Base-by-base conservation (phyloP, 768 basidiomycete genomes). In the Podaxis pistillaris region DNA sequence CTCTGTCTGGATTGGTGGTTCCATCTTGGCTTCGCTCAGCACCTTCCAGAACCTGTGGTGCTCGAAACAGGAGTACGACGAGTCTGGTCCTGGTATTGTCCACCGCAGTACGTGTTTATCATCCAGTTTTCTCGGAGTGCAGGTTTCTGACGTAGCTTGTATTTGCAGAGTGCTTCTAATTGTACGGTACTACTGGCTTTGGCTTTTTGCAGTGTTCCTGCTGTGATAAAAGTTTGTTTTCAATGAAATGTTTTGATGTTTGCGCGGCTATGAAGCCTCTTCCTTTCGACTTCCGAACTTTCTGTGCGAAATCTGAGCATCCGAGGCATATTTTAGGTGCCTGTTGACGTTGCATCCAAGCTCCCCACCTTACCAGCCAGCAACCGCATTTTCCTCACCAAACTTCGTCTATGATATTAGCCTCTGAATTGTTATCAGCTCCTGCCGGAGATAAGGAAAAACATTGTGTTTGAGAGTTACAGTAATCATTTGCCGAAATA, bases 41-140 rank as follows among this genome's bases (percentile, higher is more conserved):
- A 96, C 94, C 68, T 96, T 96, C 94, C 94, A 96, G 81, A 95
- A 94, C 74, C 79, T 96, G 78, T 97, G 95, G 94, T 90, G 90
- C 78, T 88, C 89, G 63, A 93, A 93, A 78, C 91, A 93, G 71
- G 94, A 95, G 79, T 95, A 94, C 78, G 93, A 94, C 74, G 93
- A 92, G 75, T 84, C 83, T 60, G 89, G 90, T 51, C 89, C 90
- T 65, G 86, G 83, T 62, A 91, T 91, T 65, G 88, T 90, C 67
- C 90, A 91, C 70, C 89, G 89, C 81, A 90, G 86, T 86, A 73
- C 64, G 83, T 82, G 50, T n/a, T 28, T 19, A 3, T 30, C 30
- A 59, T 19, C 24, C 22, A 1, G 24, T 9, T 6, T 17, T 6
- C 12, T 22, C 36, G 24, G 9, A 8, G 19, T 38, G 7, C 9